These are phyloP conservation scores for Kwoniella botswanensis DNA, from an alignment of 768 basidiomycete species.

Conservation along the genomic window DNA sequence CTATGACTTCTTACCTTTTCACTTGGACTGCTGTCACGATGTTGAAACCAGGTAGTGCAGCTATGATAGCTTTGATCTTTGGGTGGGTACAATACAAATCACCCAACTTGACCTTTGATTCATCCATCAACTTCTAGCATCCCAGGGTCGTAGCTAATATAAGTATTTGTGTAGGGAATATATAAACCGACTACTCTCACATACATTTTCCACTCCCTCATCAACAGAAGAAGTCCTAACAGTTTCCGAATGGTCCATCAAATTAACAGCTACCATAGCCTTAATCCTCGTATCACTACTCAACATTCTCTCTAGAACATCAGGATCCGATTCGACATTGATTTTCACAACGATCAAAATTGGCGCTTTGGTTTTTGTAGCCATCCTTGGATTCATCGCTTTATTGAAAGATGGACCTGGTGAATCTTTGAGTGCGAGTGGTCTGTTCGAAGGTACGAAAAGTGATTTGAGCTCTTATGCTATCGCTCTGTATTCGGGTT, in stretches of 20 bases:
- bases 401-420: conserved; percentile 44
- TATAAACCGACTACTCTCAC: conserved; percentile 84
- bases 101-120: too few species aligned
- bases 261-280: conserved; percentile 77
- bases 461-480: conserved; percentile 83
- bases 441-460: conserved; percentile 76
- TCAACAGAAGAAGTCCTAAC: conserved; percentile 61
- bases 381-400: conserved; percentile 74
- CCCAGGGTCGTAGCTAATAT: too few species aligned
- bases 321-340: conserved; percentile 80
- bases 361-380: conserved; percentile 63
- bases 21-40: conserved; percentile 93
- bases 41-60: conserved; percentile 66
- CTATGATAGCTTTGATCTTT: conserved; percentile 78
- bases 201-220: conserved; percentile 71
- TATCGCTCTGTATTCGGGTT: conserved; percentile 89
- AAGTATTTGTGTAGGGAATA: conserved; percentile 67
- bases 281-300: conserved; percentile 74
- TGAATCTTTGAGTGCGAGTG: conserved; percentile 53
- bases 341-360: conserved; percentile 83
- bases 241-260: conserved; percentile 87
- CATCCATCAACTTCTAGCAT: too few species aligned
- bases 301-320: conserved; percentile 75
- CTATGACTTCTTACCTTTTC: conserved; percentile 75
- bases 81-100: conserved; percentile 34